These are phyloP conservation scores for Xerocomellus dryophilus DNA, from an alignment of 768 basidiomycete genomes.

Conservation along the genomic window DNA sequence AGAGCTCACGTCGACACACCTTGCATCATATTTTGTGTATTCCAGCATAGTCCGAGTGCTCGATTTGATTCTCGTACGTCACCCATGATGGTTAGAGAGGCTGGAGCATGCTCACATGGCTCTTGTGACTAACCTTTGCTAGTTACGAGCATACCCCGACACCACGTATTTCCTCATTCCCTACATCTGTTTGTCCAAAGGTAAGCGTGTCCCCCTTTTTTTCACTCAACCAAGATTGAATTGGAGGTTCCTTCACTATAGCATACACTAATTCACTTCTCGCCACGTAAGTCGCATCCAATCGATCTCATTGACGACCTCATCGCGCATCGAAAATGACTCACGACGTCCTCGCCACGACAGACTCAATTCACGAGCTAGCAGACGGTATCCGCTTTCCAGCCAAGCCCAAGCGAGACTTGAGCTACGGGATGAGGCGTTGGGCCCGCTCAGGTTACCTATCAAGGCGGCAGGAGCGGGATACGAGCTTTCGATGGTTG, in stretches of 20 bases:
- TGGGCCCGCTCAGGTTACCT: not conserved
- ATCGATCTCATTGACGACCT: not conserved
- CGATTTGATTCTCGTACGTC: not conserved
- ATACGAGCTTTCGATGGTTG: not conserved
- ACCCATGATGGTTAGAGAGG: not conserved
- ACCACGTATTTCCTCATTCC: not conserved
- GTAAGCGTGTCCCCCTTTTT: not conserved
- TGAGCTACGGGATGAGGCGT: not conserved
- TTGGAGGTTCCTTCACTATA: not conserved
- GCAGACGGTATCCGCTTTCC: not conserved
- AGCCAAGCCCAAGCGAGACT: not conserved
- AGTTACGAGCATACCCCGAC: not conserved
- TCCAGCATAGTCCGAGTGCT: not conserved
- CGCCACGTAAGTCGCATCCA: conserved; percentile 1
- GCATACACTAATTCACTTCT: not conserved
- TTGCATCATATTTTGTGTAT: not conserved
- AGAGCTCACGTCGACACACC: not conserved
- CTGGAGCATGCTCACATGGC: not conserved
- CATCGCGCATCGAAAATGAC: not conserved
- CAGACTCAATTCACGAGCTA: not conserved
- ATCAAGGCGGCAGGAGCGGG: not conserved
- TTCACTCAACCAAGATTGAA: not conserved
- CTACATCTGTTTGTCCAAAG: conserved; percentile 3
- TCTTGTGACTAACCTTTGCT: not conserved
- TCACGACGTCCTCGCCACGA: not conserved